Conservation (phyloP, 371 early-diverging fungal species). For the Mycotypha africana region DNA sequence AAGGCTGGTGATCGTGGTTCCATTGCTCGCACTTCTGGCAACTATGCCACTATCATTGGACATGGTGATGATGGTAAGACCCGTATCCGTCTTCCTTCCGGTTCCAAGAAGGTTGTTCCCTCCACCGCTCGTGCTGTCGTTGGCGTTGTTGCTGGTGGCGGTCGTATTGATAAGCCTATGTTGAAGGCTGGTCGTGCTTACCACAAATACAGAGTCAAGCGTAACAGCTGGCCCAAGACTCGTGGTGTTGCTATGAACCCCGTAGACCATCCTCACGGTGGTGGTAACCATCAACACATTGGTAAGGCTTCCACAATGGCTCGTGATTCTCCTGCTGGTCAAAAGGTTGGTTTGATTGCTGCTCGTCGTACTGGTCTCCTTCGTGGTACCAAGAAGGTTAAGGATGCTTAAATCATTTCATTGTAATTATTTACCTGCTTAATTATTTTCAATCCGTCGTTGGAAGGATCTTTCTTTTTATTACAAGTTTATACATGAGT, state of each 20-base stretch:
- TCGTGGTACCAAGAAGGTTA: conserved; percentile 95
- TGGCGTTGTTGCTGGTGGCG: conserved; percentile 99
- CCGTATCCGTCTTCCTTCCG: conserved; percentile 96
- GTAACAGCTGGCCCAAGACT: conserved; percentile 99
- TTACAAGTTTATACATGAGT: not conserved
- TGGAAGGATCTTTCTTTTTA: not conserved
- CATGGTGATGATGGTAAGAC: conserved; percentile 99
- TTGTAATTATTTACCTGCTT: not conserved
- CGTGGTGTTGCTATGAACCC: conserved; percentile 99
- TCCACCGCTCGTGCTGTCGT: conserved; percentile 94
- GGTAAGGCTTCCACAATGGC: conserved; percentile 99
- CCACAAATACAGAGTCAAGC: conserved; percentile 98
- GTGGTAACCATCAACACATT: conserved; percentile 98
- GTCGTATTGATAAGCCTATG: conserved; percentile 99
- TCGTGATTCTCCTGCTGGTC: conserved; percentile 94
- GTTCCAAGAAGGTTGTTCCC: conserved; percentile 95
- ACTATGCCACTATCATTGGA: conserved; percentile 98
- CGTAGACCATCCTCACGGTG: conserved; percentile 83
- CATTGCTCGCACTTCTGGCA: conserved; percentile 96
- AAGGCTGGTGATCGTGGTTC: conserved; percentile 97
- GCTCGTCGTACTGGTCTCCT: conserved; percentile 99
- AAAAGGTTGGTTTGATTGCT: conserved; percentile 97
- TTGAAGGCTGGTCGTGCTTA: conserved; percentile 99
- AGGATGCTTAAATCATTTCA: conserved; percentile 15
- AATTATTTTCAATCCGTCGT: not conserved